phyloP scores from a whole-genome alignment of 1,284 basidiomycete species.

The Sanghuangporus weigelae region DNA sequence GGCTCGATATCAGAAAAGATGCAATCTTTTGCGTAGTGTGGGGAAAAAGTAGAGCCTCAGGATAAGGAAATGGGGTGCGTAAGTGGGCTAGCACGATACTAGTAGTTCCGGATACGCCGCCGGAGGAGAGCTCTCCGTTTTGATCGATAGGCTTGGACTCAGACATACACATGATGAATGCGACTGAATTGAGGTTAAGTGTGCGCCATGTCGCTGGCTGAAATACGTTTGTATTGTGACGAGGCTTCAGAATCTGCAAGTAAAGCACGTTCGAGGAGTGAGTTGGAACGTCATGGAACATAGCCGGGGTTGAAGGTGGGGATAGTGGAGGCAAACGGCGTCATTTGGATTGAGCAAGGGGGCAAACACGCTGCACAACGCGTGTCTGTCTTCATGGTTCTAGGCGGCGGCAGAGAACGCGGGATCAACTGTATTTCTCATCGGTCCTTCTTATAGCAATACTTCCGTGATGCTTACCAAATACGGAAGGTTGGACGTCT shows the following conservation, averaged over 20 bases:
- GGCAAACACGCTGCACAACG: background rate
- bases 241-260: too few species aligned
- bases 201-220: background rate
- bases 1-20: background rate
- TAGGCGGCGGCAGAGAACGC: background rate
- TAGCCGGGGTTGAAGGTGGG: background rate
- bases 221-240: background rate
- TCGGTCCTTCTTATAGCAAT: background rate
- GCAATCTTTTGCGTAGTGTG: background rate
- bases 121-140: background rate
- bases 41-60: background rate
- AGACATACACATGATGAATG: background rate
- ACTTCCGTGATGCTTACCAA: background rate
- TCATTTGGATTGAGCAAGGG: background rate
- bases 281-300: background rate
- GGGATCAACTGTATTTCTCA: background rate
- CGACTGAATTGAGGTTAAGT: background rate
- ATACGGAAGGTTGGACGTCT: background rate
- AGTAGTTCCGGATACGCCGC: background rate
- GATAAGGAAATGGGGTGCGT: background rate
- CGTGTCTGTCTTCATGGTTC: constrained; percentile 1
- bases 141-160: constrained; percentile 1
- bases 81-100: too few species aligned
- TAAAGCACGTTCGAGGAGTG: background rate
- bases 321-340: background rate